Conservation (phyloP, 192 early-diverging fungal species). For the Pilobolus umbonatus region DNA sequence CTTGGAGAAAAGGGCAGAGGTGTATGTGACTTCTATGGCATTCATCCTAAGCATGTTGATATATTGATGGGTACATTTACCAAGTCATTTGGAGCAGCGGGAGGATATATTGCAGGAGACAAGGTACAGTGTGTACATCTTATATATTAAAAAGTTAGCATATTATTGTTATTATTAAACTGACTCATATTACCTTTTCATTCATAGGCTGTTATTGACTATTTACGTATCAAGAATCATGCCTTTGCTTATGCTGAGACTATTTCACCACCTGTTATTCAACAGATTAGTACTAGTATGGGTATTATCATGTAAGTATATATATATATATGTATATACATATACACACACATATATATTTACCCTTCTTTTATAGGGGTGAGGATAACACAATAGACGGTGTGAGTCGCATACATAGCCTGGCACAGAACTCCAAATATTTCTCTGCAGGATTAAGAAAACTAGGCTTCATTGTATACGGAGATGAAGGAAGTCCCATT, state of each 20-base stretch:
- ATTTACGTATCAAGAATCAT: conserved; percentile 66
- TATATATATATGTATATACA: background rate
- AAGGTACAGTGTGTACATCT: conserved; percentile 36
- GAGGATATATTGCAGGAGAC: conserved; percentile 80
- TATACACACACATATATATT: background rate
- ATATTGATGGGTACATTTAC: conserved; percentile 91
- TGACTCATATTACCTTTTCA: background rate
- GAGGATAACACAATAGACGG: conserved; percentile 67
- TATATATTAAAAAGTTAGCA: background rate
- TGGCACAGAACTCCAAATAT: conserved; percentile 74
- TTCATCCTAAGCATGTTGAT: conserved; percentile 81
- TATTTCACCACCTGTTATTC: conserved; percentile 68
- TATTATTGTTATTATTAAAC: background rate
- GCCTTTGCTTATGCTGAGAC: conserved; percentile 77
- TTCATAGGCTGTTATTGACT: conserved; percentile 57
- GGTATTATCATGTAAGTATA: conserved; percentile 53
- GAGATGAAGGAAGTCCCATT: conserved; percentile 74
- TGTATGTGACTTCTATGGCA: conserved; percentile 83
- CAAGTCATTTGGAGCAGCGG: conserved; percentile 91
- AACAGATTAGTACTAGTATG: conserved; percentile 76
- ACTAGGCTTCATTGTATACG: conserved; percentile 84
- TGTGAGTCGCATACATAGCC: conserved; percentile 66
- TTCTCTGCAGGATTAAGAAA: conserved; percentile 68
- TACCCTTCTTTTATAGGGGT: conserved; percentile 24
- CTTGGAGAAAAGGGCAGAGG: conserved; percentile 85